Base-by-base conservation (phyloP, 345 rosid genomes). In the Passiflora organensis region DNA sequence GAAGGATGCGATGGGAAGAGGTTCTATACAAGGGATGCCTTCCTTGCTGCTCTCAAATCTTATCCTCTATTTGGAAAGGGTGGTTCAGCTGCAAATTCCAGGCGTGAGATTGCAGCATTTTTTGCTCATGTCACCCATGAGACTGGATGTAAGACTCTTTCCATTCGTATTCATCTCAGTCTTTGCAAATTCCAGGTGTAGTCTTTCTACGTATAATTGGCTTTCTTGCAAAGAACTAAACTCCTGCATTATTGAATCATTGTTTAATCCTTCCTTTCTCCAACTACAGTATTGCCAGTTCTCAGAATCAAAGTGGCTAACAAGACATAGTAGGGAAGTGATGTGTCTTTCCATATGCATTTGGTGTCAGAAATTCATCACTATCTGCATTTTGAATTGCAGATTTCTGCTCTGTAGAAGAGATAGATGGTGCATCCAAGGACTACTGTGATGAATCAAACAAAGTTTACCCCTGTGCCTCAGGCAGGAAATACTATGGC, bases 91-190 rank as follows among this genome's bases (percentile, higher is more conserved):
- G 76, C 66, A 16, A 68, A 56, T 51, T 78, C 86, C 6, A 78
- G 60, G 58, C 69, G 83, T n/a, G 86, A 81, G 65, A 68, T 78
- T 2, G 81, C 81, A 0, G 81, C 81, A 0, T 71, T 73, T 49
- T 81, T 81, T 12, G 86, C 77, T 23, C 80, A 78, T 18, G 68
- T 77, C 24, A 71, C 80, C 0, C 82, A 78, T 47, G 86, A 72
- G 48, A 80, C 80, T 14, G 73, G 72, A 59, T 62, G 80, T 78
- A 58, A 70, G 74, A n/a, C 5, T 6, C 20, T n/a, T 10, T 23
- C 37, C 21, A 23, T 16, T 32, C 13, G 15, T 47, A 10, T 10
- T 20, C 19, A 47, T 15, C 13, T 47, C 2, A 10, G 2, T 20
- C 1, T 20, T 20, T 0, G 9, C 21, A 5, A 36, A 36, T 36